Percentiles rank a stretch among this genome's conserved stretches.
Evolutionary conservation across 176 grass and related monocot genomes (phyloP).

Genomic region (Aegilops bicornis): DNA sequence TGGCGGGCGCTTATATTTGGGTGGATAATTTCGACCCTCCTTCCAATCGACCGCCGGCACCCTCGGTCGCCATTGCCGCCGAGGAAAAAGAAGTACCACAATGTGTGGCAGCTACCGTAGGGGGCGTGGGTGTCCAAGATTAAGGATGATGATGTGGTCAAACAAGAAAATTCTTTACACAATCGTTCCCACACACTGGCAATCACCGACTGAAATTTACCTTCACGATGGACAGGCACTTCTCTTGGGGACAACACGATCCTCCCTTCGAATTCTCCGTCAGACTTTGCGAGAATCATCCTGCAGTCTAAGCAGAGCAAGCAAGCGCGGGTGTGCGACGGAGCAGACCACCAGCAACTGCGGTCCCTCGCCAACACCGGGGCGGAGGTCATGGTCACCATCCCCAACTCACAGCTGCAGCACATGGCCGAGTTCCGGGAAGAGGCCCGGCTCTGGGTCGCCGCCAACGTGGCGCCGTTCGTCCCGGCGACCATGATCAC

Average conservation of each 20-base stretch:
- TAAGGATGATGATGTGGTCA: no score
- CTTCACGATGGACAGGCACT: not conserved
- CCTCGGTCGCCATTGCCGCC: no score
- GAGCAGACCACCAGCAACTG: not conserved
- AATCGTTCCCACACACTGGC: not conserved
- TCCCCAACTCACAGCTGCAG: constrained; percentile 42
- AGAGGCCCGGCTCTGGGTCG: constrained; percentile 42
- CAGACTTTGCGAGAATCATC: no score
- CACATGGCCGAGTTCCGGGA: constrained; percentile 45
- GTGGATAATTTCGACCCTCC: no score
- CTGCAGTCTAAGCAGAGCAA: constrained; percentile 47
- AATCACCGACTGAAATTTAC: not conserved
- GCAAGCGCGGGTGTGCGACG: constrained; percentile 27
- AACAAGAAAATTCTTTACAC: no score
- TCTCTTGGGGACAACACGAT: not conserved
- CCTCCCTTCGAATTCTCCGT: no score
- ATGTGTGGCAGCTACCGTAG: no score
- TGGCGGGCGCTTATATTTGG: no score
- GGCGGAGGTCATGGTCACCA: constrained; percentile 22
- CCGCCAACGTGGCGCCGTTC: constrained; percentile 36
- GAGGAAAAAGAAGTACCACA: no score
- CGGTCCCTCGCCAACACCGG: constrained; percentile 24
- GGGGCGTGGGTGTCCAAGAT: no score
- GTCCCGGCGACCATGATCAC: constrained; percentile 35
- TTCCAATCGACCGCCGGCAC: no score